A percentile compares a stretch with the other conserved stretches of the same genome.
Conservation (phyloP, 2,329 filamentous ascomycete species). For the Saccharata proteae region DNA sequence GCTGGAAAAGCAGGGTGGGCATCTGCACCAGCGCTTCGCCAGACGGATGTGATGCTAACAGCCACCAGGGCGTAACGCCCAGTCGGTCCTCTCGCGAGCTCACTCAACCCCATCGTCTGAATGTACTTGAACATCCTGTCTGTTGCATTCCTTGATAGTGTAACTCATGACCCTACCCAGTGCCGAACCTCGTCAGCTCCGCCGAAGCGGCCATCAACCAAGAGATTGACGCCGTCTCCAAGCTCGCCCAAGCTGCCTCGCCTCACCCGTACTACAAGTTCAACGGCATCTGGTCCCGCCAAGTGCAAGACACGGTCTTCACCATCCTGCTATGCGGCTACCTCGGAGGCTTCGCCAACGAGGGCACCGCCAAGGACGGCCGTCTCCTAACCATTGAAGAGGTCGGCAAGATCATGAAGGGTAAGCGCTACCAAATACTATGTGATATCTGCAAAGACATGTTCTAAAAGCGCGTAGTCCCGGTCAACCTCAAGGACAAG, state of each 20-base stretch:
- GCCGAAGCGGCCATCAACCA: constrained; percentile 59
- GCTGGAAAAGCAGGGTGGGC: constrained; percentile 61
- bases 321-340: constrained; percentile 55
- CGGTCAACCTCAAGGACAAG: constrained; percentile 77
- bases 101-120: constrained; percentile 68
- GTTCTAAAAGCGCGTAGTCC: constrained; percentile 43
- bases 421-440: constrained; percentile 36
- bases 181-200: constrained; percentile 54
- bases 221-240: constrained; percentile 57
- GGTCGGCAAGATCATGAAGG: constrained; percentile 63
- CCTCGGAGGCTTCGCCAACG: constrained; percentile 58
- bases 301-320: constrained; percentile 63
- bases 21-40: neutral
- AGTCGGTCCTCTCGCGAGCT: constrained; percentile 74
- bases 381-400: constrained; percentile 79
- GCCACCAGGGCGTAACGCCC: constrained; percentile 54
- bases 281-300: constrained; percentile 74
- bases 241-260: constrained; percentile 62
- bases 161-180: constrained; percentile 32
- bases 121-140: constrained; percentile 32
- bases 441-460: neutral
- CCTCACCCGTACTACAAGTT: constrained; percentile 97
- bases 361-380: constrained; percentile 41
- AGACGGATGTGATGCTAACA: constrained; percentile 1
- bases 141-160: neutral